Conservation (phyloP, 306 rosid species). For the Chamaecrista fasciculata region DNA sequence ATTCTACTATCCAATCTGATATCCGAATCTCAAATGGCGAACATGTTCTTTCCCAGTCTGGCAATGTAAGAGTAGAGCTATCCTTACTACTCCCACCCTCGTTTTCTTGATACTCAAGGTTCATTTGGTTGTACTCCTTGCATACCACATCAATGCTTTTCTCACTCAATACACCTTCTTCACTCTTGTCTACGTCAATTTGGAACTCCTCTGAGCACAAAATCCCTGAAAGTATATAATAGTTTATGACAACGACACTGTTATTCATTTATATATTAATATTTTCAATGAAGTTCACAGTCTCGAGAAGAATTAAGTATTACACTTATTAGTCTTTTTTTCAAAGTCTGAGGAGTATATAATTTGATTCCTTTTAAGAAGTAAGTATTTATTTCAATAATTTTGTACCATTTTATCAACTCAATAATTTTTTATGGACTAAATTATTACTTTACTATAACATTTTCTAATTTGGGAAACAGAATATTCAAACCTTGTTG, state of each 20-base stretch:
- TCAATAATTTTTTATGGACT: too few species aligned
- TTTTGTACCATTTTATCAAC: too few species aligned
- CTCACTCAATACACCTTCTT: constrained; percentile 18
- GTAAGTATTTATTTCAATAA: too few species aligned
- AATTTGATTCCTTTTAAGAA: too few species aligned
- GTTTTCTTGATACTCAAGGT: constrained; percentile 7
- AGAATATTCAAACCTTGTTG: constrained; percentile 34
- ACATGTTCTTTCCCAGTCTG: constrained; percentile 36
- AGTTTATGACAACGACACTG: too few species aligned
- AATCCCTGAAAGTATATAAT: constrained; percentile 2
- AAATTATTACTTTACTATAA: too few species aligned
- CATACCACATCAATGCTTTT: constrained; percentile 21
- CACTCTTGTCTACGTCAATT: constrained; percentile 6
- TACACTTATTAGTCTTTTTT: too few species aligned
- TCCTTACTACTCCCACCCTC: constrained; percentile 29
- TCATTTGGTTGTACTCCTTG: constrained; percentile 16
- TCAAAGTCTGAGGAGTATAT: too few species aligned
- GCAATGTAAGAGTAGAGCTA: constrained; percentile 19
- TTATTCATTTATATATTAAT: too few species aligned
- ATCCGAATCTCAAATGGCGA: constrained; percentile 55
- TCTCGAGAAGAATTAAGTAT: too few species aligned
- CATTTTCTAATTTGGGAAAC: neutral
- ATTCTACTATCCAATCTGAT: constrained; percentile 53
- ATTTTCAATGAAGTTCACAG: too few species aligned
- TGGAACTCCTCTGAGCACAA: constrained; percentile 28